A percentile compares a stretch with the other conserved stretches of the same genome.
These are phyloP conservation scores for Cladosporium cucumerinum DNA, from an alignment of 2,329 filamentous ascomycete species.

Conservation along the genomic window DNA sequence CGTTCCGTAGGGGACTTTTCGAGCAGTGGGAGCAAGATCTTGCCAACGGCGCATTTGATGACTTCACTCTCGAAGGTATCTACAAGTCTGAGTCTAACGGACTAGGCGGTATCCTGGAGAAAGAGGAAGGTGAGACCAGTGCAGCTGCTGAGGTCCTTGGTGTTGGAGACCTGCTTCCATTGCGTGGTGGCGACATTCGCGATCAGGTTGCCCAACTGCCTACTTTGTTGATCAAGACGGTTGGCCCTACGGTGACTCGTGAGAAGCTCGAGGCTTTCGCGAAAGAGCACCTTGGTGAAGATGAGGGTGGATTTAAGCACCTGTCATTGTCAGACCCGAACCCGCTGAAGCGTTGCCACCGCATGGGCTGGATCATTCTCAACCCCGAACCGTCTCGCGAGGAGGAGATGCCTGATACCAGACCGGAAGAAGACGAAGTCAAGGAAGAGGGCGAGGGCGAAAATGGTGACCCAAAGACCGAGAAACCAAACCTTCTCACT, in stretches of 20 bases:
- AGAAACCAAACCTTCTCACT: constrained; percentile 9
- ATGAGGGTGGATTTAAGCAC: constrained; percentile 90
- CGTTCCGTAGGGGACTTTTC: constrained; percentile 75
- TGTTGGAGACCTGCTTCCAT: constrained; percentile 84
- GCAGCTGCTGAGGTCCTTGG: constrained; percentile 89
- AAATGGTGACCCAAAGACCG: constrained; percentile 17
- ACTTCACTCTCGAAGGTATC: constrained; percentile 89
- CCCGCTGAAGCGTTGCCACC: constrained; percentile 92
- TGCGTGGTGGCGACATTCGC: constrained; percentile 76
- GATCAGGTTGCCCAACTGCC: constrained; percentile 87
- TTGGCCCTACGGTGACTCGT: constrained; percentile 91
- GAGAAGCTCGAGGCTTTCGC: constrained; percentile 92
- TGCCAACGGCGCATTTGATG: constrained; percentile 81
- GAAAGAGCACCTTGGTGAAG: constrained; percentile 88
- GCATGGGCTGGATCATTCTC: constrained; percentile 97
- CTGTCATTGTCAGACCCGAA: constrained; percentile 95
- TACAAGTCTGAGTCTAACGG: constrained; percentile 92
- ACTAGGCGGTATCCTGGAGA: constrained; percentile 78
- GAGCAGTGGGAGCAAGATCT: constrained; percentile 87
- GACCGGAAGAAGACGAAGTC: constrained; percentile 58
- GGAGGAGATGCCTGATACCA: constrained; percentile 63
- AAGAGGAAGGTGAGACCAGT: constrained; percentile 91
- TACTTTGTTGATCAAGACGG: constrained; percentile 94
- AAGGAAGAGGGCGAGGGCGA: constrained; percentile 52
- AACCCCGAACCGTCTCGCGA: constrained; percentile 69